These are phyloP conservation scores for Talaromyces adpressus DNA, from an alignment of 495 filamentous ascomycete genomes.

Conservation along the genomic window DNA sequence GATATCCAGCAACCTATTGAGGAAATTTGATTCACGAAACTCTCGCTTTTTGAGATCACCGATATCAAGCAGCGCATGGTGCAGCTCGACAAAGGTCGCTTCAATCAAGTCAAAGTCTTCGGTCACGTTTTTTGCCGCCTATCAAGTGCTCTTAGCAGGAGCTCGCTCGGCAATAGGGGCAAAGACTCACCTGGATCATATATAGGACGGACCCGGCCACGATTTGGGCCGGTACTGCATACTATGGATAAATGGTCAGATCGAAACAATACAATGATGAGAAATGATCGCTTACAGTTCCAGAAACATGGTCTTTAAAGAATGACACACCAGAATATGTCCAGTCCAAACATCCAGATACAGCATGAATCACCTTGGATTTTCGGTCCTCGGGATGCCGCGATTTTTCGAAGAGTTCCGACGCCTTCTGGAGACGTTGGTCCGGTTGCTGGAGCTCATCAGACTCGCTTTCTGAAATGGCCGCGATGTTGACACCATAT, in stretches of 20 bases:
- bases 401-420: not conserved
- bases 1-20: not conserved
- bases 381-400: not conserved
- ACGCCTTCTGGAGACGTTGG: not conserved
- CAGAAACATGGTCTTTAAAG: not conserved
- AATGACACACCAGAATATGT: not conserved
- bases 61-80: not conserved
- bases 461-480: not conserved
- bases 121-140: not conserved
- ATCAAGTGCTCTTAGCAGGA: not conserved
- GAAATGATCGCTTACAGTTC: not conserved
- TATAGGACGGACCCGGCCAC: not conserved
- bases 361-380: not conserved
- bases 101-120: not conserved
- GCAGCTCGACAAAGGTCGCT: not conserved
- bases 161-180: not conserved
- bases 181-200: not conserved
- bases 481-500: not conserved
- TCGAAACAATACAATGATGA: not conserved
- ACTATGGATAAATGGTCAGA: not conserved
- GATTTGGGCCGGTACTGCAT: not conserved
- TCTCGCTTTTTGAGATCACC: not conserved
- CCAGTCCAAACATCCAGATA: conserved; percentile 1
- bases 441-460: not conserved
- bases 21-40: conserved; percentile 1